Conservation (phyloP, 345 rosid genomes). For the Microcos paniculata region DNA sequence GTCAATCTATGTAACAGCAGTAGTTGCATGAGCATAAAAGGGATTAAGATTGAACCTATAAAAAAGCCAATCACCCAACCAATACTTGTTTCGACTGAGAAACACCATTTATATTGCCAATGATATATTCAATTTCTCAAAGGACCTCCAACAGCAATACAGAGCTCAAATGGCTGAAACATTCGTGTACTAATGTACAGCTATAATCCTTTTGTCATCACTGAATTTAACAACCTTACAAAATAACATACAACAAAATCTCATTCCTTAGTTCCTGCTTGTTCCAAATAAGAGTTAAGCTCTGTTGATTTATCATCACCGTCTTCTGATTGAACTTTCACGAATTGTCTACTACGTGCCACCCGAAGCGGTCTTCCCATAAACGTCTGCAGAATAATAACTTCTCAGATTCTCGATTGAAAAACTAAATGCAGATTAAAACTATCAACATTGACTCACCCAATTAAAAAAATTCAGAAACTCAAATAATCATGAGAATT, state of each 20-base stretch:
- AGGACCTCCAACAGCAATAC: slow-evolving; percentile 17
- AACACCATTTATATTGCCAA: background rate
- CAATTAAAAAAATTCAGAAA: slow-evolving; percentile 3
- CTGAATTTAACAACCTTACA: slow-evolving; percentile 17
- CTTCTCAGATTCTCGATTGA: slow-evolving; percentile 1
- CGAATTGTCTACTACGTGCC: slow-evolving; percentile 73
- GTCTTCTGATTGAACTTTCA: slow-evolving; percentile 47
- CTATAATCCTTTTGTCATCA: slow-evolving; percentile 10
- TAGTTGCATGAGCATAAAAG: background rate
- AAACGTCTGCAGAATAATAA: slow-evolving; percentile 43
- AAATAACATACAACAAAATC: slow-evolving; percentile 19
- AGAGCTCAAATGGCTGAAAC: slow-evolving; percentile 9
- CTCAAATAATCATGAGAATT: slow-evolving; percentile 11
- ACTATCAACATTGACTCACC: background rate
- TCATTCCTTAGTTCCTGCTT: slow-evolving; percentile 16
- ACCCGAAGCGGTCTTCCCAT: slow-evolving; percentile 72
- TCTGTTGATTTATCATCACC: slow-evolving; percentile 37
- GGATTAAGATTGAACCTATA: background rate
- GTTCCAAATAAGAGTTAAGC: slow-evolving; percentile 31
- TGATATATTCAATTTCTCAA: slow-evolving; percentile 18
- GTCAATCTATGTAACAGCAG: background rate
- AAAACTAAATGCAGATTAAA: background rate
- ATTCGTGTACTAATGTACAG: background rate
- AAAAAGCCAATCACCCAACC: background rate
- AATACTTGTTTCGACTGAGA: background rate